Percentiles rank a stretch among this genome's conserved stretches.
These are phyloP conservation scores for Filobasidium wieringae DNA, from an alignment of 768 basidiomycete species.

Conservation along the genomic window DNA sequence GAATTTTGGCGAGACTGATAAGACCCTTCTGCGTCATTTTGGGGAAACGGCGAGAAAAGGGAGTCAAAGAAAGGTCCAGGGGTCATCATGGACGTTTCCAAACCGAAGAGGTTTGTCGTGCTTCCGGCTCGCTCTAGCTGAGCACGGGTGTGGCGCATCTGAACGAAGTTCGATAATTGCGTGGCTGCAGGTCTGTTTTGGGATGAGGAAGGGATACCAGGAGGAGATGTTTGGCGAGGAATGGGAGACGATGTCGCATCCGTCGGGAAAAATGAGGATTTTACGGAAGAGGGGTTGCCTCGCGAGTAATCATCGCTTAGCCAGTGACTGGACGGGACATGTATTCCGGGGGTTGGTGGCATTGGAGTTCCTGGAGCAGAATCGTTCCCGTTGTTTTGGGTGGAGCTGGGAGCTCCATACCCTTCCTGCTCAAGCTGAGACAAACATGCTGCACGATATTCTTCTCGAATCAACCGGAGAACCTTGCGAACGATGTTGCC, in stretches of 20 bases:
- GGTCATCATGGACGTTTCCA: constrained; percentile 4
- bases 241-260: constrained; percentile 4
- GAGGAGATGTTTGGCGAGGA: constrained; percentile 5
- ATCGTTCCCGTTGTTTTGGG: constrained; percentile 26
- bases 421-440: constrained; percentile 32
- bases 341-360: constrained; percentile 33
- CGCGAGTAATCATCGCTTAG: constrained; percentile 18
- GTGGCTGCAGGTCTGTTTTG: constrained; percentile 15
- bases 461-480: constrained; percentile 86
- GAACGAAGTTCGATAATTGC: constrained; percentile 31
- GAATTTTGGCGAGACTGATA: constrained; percentile 1
- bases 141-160: constrained; percentile 34
- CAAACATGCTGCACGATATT: constrained; percentile 69
- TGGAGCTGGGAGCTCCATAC: constrained; percentile 15
- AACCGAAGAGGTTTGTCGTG: constrained; percentile 6
- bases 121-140: constrained; percentile 30
- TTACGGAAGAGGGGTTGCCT: not conserved
- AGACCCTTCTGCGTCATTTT: not conserved
- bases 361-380: constrained; percentile 31
- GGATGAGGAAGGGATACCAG: not conserved
- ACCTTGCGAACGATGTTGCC: constrained; percentile 90
- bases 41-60: constrained; percentile 5
- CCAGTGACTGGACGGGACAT: constrained; percentile 30
- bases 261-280: constrained; percentile 16
- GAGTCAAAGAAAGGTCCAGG: not conserved